phyloP scores from a whole-genome alignment of 345 rosid genomes.

The Conringia planisiliqua region DNA sequence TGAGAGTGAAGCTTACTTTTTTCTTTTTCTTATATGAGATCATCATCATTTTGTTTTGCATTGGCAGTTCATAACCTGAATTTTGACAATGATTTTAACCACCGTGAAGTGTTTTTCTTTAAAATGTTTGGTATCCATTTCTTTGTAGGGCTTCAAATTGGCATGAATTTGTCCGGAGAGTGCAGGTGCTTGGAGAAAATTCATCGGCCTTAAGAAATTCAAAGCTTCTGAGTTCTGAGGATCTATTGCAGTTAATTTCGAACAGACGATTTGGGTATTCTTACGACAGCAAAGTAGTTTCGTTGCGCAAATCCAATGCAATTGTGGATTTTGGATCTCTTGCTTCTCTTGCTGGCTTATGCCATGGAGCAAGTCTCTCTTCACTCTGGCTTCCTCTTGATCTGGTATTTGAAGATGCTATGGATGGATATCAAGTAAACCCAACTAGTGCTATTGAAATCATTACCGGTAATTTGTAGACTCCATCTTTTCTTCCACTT shows the following conservation, averaged over 20 bases:
- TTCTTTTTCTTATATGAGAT: not conserved
- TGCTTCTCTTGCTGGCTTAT: constrained; percentile 54
- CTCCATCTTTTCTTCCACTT: constrained; percentile 1
- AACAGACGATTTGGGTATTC: constrained; percentile 37
- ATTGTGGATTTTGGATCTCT: constrained; percentile 62
- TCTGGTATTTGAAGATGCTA: constrained; percentile 83
- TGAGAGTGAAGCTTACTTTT: not conserved
- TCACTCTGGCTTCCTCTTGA: constrained; percentile 97
- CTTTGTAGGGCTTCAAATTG: constrained; percentile 58
- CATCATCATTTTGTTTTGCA: constrained; percentile 2
- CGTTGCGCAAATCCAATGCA: constrained; percentile 47
- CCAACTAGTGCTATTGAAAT: constrained; percentile 76
- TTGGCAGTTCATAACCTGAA: not conserved
- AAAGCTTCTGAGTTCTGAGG: constrained; percentile 38
- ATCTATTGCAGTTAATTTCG: constrained; percentile 58
- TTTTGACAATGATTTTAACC: not conserved
- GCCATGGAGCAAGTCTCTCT: constrained; percentile 68
- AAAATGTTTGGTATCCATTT: not conserved
- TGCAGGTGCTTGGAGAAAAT: constrained; percentile 52
- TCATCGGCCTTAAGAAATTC: constrained; percentile 65
- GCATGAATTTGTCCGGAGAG: constrained; percentile 57
- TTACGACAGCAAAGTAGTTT: constrained; percentile 46
- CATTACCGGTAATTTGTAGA: constrained; percentile 54
- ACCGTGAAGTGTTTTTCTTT: not conserved
- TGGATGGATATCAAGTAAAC: constrained; percentile 84